phyloP scores from a whole-genome alignment of 23 red algal species.

The Rhodosorus marinus region DNA sequence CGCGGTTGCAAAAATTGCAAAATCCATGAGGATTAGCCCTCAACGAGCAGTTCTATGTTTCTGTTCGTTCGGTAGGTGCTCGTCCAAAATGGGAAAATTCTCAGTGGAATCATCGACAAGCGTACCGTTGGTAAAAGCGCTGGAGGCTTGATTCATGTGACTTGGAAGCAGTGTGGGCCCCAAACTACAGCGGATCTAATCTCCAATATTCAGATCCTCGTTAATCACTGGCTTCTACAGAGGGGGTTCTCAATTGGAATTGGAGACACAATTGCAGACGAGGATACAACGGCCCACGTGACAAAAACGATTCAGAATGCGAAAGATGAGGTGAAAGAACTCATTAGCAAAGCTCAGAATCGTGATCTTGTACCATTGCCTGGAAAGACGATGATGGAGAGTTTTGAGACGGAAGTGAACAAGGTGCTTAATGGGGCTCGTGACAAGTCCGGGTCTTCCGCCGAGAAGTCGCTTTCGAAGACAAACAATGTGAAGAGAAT shows the following conservation, averaged over 20 bases:
- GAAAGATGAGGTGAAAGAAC: slow-evolving; percentile 70
- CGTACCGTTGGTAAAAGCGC: slow-evolving; percentile 78
- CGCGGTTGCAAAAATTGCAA: no score
- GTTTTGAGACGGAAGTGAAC: slow-evolving; percentile 89
- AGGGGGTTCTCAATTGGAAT: slow-evolving; percentile 90
- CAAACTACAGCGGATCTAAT: slow-evolving; percentile 57
- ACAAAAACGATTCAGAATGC: slow-evolving; percentile 62
- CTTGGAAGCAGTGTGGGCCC: slow-evolving; percentile 92
- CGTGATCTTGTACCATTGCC: slow-evolving; percentile 57
- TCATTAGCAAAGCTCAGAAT: slow-evolving; percentile 59
- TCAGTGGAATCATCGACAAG: slow-evolving; percentile 91
- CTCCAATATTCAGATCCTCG: slow-evolving; percentile 71
- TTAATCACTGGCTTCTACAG: slow-evolving; percentile 89
- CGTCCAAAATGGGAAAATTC: slow-evolving; percentile 70
- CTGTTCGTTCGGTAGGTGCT: no score
- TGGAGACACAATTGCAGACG: slow-evolving; percentile 95
- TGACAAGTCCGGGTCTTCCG: slow-evolving; percentile 80
- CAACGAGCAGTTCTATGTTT: no score
- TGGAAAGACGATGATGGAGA: slow-evolving; percentile 97
- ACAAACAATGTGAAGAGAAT: slow-evolving; percentile 98
- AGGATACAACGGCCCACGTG: slow-evolving; percentile 55
- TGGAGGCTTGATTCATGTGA: slow-evolving; percentile 78
- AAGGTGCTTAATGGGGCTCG: slow-evolving; percentile 80
- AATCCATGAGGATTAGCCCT: no score
- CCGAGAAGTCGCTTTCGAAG: slow-evolving; percentile 58